Conservation (phyloP, 2,329 filamentous ascomycete species). For the Monosporascus cannonballus region DNA sequence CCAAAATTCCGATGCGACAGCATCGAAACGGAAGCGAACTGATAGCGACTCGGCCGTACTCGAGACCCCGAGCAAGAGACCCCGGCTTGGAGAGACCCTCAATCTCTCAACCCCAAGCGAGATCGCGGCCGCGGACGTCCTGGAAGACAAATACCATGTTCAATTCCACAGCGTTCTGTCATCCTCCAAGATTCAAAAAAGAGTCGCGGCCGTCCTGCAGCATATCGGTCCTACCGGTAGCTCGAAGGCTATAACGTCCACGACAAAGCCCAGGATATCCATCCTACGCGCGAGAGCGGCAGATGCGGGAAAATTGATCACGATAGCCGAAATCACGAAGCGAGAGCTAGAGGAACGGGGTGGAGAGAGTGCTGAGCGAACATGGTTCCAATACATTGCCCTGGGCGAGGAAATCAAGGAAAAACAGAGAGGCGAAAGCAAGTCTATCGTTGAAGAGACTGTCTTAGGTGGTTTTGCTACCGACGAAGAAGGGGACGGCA, state of each 20-base stretch:
- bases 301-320: conserved; percentile 60
- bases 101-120: conserved; percentile 27
- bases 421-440: conserved; percentile 5
- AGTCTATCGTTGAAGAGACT: conserved; percentile 34
- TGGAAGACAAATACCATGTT: conserved; percentile 42
- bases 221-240: conserved; percentile 31
- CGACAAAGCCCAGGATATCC: conserved; percentile 27
- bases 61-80: conserved; percentile 14
- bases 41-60: conserved; percentile 8
- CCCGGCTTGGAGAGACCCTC: conserved; percentile 17
- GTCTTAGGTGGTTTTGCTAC: conserved; percentile 24
- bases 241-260: conserved; percentile 5
- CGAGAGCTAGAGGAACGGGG: conserved; percentile 36
- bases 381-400: conserved; percentile 47
- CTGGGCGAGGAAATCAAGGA: conserved; percentile 36
- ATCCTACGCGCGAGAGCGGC: conserved; percentile 44
- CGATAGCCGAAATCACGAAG: conserved; percentile 61
- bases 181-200: conserved; percentile 53
- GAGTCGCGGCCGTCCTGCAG: conserved; percentile 37
- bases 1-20: conserved; percentile 12
- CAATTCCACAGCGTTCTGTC: conserved; percentile 50
- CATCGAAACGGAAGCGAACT: conserved; percentile 26
- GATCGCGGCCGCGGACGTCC: conserved; percentile 35
- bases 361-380: conserved; percentile 21
- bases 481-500: conserved; percentile 25